phyloP scores from a whole-genome alignment of 2,329 filamentous ascomycete species.

The Bipolaris oryzae region DNA sequence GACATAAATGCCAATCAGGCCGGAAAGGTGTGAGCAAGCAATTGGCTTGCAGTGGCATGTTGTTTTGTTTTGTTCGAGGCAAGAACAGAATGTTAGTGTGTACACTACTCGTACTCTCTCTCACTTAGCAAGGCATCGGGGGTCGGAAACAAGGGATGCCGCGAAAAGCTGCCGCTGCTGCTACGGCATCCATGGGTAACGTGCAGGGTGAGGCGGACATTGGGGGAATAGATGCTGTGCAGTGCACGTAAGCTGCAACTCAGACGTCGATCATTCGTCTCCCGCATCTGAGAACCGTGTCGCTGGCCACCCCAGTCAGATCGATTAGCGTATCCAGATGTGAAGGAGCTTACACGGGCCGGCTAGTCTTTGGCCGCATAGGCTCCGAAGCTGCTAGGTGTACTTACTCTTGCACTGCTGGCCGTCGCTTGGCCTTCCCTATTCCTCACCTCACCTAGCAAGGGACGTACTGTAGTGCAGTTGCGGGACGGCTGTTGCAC shows the following conservation, averaged over 20 bases:
- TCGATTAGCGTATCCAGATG: slow-evolving; percentile 8
- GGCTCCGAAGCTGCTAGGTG: slow-evolving; percentile 26
- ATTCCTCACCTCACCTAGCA: background rate
- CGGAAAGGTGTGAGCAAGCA: slow-evolving; percentile 4
- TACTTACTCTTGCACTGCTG: slow-evolving; percentile 24
- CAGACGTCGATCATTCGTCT: slow-evolving; percentile 5
- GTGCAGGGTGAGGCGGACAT: slow-evolving; percentile 9
- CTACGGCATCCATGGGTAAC: background rate
- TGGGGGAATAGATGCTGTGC: background rate
- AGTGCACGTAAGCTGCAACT: slow-evolving; percentile 9
- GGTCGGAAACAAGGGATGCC: slow-evolving; percentile 8
- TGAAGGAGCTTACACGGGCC: slow-evolving; percentile 9
- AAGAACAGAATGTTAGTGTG: slow-evolving; percentile 2
- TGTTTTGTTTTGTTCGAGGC: slow-evolving; percentile 5
- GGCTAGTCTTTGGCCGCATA: slow-evolving; percentile 12
- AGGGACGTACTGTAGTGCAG: slow-evolving; percentile 12
- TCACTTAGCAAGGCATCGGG: background rate
- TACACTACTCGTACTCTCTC: background rate
- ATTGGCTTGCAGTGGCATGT: slow-evolving; percentile 26
- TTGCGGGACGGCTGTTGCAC: slow-evolving; percentile 14
- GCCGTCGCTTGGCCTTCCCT: slow-evolving; percentile 29
- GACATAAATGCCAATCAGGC: slow-evolving; percentile 11
- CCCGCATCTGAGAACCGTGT: slow-evolving; percentile 5
- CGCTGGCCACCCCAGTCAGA: slow-evolving; percentile 4
- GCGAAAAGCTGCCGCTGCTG: slow-evolving; percentile 2